Evolutionary conservation across 345 rosid genomes (phyloP).

Genomic region (Sonneratia caseolaris): DNA sequence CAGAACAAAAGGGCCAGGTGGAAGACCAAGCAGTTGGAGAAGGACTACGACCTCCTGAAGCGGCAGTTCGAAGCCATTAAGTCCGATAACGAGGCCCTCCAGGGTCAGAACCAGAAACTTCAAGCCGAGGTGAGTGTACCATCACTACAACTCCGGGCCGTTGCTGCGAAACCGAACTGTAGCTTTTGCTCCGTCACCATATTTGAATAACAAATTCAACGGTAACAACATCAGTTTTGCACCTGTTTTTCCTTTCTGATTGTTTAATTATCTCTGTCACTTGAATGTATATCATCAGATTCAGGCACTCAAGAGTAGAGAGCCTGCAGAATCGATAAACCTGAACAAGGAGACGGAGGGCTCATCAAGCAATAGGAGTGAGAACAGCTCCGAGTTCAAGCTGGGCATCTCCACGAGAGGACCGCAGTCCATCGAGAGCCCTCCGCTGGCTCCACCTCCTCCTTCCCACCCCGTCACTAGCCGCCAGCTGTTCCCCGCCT

Average conservation of each 20-base stretch:
- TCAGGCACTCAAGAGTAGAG: constrained; percentile 76
- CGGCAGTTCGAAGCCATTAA: constrained; percentile 69
- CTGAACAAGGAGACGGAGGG: constrained; percentile 95
- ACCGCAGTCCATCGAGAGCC: constrained; percentile 68
- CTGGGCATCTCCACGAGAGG: constrained; percentile 60
- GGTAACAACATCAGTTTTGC: too few species aligned
- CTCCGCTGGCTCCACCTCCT: constrained; percentile 20
- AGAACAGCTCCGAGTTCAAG: constrained; percentile 78
- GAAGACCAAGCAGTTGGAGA: constrained; percentile 97
- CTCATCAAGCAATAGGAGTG: constrained; percentile 88
- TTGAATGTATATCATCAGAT: constrained; percentile 31
- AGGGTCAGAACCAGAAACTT: constrained; percentile 76
- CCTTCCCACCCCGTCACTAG: constrained; percentile 24
- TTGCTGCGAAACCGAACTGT: too few species aligned
- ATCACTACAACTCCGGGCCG: too few species aligned
- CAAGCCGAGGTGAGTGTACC: constrained; percentile 54
- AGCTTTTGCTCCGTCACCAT: too few species aligned
- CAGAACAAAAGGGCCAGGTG: constrained; percentile 95
- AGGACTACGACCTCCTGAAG: constrained; percentile 82
- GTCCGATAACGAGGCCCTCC: constrained; percentile 71
- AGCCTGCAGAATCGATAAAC: constrained; percentile 77
- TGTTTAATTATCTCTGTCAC: too few species aligned
- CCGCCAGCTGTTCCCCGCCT: constrained; percentile 51
- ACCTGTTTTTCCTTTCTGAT: too few species aligned
- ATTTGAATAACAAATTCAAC: too few species aligned